Percentiles rank a stretch among this genome's conserved stretches.
phyloP scores from a whole-genome alignment of 345 rosid species.

The Anacardium occidentale region DNA sequence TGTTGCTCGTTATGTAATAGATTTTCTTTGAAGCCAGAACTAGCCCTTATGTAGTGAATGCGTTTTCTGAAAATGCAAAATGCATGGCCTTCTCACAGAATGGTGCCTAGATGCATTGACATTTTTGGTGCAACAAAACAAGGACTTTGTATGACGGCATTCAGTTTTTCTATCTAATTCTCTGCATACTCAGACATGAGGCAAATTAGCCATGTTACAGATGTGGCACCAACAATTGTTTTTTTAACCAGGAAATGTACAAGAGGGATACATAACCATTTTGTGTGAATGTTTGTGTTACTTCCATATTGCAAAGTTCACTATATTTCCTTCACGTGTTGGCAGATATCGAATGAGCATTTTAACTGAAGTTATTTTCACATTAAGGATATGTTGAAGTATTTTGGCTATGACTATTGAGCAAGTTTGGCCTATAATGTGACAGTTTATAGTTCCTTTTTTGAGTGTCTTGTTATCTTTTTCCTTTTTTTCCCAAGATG shows the following conservation, averaged over 20 bases:
- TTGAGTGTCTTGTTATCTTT: background rate
- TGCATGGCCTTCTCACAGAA: background rate
- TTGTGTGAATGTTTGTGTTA: background rate
- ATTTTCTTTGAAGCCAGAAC: background rate
- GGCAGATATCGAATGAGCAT: background rate
- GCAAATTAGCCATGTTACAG: background rate
- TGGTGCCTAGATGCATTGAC: background rate
- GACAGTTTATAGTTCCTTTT: conserved; percentile 1
- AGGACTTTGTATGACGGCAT: background rate
- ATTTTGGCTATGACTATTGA: background rate
- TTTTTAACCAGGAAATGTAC: background rate
- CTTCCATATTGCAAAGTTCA: background rate
- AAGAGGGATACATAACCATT: background rate
- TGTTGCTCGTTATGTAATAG: background rate
- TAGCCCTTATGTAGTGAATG: too few species aligned
- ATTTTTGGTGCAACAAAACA: background rate
- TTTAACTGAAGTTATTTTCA: background rate
- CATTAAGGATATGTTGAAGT: background rate
- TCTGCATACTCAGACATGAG: background rate
- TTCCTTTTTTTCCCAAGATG: background rate
- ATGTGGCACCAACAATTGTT: background rate
- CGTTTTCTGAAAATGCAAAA: background rate
- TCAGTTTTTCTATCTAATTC: background rate
- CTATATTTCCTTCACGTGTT: background rate
- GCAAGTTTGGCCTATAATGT: background rate